Percentiles rank a stretch among this genome's conserved stretches.
Conservation (phyloP, 306 rosid genomes). For the Ceratonia siliqua region DNA sequence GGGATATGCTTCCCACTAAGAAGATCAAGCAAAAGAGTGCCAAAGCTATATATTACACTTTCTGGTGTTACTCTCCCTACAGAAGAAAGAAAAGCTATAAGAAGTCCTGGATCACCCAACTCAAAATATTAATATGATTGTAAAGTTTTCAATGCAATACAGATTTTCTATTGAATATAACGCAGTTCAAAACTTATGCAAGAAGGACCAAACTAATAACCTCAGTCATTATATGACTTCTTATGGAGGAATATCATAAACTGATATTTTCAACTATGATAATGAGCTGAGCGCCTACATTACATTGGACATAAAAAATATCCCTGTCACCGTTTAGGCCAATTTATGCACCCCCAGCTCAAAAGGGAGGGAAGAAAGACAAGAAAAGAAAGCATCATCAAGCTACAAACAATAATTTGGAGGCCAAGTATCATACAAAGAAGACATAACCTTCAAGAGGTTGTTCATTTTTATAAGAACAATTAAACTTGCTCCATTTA, state of each 20-base stretch:
- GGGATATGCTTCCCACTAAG: conserved; percentile 87
- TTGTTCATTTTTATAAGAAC: background rate
- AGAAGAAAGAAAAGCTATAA: conserved; percentile 28
- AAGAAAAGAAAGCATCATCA: background rate
- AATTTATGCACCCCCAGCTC: background rate
- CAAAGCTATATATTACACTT: conserved; percentile 83
- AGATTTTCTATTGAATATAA: background rate
- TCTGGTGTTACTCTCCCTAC: conserved; percentile 85
- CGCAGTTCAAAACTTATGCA: background rate
- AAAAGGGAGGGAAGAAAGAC: background rate
- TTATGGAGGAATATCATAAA: background rate
- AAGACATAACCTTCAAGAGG: background rate
- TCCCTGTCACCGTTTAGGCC: background rate
- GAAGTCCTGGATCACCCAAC: conserved; percentile 14
- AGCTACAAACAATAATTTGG: background rate
- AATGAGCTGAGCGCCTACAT: background rate
- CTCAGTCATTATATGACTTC: background rate
- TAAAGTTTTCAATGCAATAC: background rate
- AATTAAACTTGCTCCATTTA: background rate
- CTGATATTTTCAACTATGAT: background rate
- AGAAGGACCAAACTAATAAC: background rate
- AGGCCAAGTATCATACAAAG: background rate
- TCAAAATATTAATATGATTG: conserved; percentile 1
- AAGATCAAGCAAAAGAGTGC: conserved; percentile 85
- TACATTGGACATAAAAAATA: background rate